phyloP scores from a whole-genome alignment of 495 filamentous ascomycete genomes.

The Talaromyces wortmannii region DNA sequence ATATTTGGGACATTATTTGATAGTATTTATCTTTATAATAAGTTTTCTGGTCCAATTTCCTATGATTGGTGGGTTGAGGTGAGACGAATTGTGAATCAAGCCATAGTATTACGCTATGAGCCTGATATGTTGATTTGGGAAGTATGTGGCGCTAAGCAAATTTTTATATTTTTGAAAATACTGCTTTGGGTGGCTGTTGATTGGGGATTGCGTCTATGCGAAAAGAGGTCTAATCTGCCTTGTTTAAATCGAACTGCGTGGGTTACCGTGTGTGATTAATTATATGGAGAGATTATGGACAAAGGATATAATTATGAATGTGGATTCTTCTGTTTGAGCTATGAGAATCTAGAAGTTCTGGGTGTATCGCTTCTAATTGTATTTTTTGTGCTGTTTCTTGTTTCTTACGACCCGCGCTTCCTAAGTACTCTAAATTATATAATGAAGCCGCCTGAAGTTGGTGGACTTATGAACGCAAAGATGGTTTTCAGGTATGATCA shows the following conservation, averaged over 20 bases:
- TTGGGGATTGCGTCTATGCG: constrained; percentile 59
- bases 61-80: constrained; percentile 63
- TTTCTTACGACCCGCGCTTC: constrained; percentile 66
- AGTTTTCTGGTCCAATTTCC: constrained; percentile 64
- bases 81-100: constrained; percentile 47
- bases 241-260: constrained; percentile 59
- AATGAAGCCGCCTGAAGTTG: constrained; percentile 57
- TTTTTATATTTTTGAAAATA: constrained; percentile 66
- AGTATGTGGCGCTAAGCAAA: constrained; percentile 61
- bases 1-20: constrained; percentile 73
- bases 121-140: constrained; percentile 77
- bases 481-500: constrained; percentile 67
- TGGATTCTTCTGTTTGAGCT: constrained; percentile 62
- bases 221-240: constrained; percentile 58
- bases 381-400: constrained; percentile 69
- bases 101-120: constrained; percentile 34
- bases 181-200: constrained; percentile 74
- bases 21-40: constrained; percentile 68
- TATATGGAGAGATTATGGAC: constrained; percentile 68
- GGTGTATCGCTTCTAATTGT: constrained; percentile 66
- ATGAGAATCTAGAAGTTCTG: constrained; percentile 57
- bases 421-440: constrained; percentile 61
- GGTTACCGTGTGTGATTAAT: constrained; percentile 50
- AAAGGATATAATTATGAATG: constrained; percentile 59
- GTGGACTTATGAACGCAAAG: constrained; percentile 60